Base-by-base conservation (phyloP, 2,329 filamentous ascomycete species). In the Colletotrichum nymphaeae region DNA sequence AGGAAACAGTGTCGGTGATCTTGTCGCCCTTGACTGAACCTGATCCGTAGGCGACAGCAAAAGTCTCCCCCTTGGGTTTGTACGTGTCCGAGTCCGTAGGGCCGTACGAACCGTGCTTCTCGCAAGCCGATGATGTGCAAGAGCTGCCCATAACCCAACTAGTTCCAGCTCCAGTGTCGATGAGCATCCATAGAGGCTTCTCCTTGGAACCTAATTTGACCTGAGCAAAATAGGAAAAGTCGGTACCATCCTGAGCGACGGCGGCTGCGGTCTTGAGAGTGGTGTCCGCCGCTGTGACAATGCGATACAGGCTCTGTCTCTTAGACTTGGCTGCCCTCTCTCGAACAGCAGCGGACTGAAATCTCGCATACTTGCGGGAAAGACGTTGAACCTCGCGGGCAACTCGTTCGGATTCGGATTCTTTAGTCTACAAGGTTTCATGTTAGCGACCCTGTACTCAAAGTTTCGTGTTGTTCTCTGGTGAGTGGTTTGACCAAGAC, bases 61-160 rank as follows among this genome's bases (percentile, higher is more conserved):
- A 97, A 9, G 83, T 78, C 42, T 83, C 81, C 49, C 83, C 81
- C 0, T 86, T 86, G 42, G 85, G 82, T 75, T 90, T 82, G 62
- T 94, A 88, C 2, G 92, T 91, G 60, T 84, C 88, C 4, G 95
- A 97, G 75, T 93, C 89, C 3, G 84, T 82, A 4, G 87, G 79
- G 16, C 93, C 93, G 79, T 94, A 96, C 0, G 88, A 90, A 78
- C 91, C 91, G 81, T 97, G 95, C 76, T 87, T 85, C 35, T 83
- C 80, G 80, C 95, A 98, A 5, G 94, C 89, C 28, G 86, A 81
- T 3, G 90, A 90, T 19, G 81, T 86, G 84, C 95, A 98, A 67
- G 87, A 84, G 19, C 90, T 86, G 35, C 92, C 90, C 90, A 97
- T 97, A 24, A 97, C 90, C 95, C 95, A 98, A 14, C 92, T 95